Evolutionary conservation across 345 rosid genomes (phyloP), one percentile per base, ranked within the genome.

Genomic region (Gynandropsis gynandra): DNA sequence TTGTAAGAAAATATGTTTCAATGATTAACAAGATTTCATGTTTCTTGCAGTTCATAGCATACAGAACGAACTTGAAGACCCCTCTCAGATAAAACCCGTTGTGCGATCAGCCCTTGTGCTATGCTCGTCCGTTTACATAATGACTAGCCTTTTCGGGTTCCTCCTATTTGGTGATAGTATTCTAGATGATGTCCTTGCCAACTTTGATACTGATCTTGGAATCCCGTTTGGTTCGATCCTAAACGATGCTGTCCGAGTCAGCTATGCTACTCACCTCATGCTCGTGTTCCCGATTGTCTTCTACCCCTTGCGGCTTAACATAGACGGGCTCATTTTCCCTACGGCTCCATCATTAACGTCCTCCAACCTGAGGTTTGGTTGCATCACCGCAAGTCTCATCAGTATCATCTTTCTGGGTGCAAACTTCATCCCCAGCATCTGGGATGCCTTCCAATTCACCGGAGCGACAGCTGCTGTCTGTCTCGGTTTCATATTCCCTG

Each of bases 401-500:
- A 7, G 62, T 29, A 14, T 76, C 11, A 82, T 92, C 63, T 81
- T 87, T 67, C 36, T 74, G 58, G 95, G 98, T 40, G 86, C 93
- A 37, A 92, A 80, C 70, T 80, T 76, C 59, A 87, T 92, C 40
- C 98, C 98, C 21, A 87, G 88, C 79, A 92, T 92, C 63, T 92
- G 96, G 96, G 95, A 80, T 63, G 98, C 89, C 59, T 92, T 92
- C 69, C 95, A 92, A 53, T 85, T 92, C 49, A 87, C 95, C 36
- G 98, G 95, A 65, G 95, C 98, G 46, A 92, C 96, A 0, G 81
- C 94, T 56, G 87, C 89, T 12, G 90, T 85, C 65, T 87, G 97
- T 76, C 68, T 85, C 16, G 97, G 90, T 48, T 92, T 87, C 86
- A 87, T 92, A 33, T 92, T 92, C 64, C 98, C 98, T 0, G 89